Evolutionary conservation across 495 filamentous ascomycete genomes (phyloP).

Genomic region (Evansstolkia leycettana): DNA sequence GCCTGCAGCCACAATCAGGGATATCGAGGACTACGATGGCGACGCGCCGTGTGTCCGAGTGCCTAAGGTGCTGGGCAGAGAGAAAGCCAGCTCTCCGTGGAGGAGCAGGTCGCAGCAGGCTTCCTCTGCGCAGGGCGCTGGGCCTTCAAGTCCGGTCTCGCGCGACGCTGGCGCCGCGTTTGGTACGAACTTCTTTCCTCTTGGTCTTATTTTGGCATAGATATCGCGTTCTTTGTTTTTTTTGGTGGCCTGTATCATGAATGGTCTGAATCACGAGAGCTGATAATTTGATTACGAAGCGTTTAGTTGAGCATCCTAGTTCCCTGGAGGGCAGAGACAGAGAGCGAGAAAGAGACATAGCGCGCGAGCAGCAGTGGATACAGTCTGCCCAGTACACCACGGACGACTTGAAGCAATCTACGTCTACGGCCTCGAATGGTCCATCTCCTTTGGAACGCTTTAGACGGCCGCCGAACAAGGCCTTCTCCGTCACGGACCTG

Average conservation of each 20-base stretch:
- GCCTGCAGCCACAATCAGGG: conserved; percentile 7
- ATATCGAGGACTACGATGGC: conserved; percentile 28
- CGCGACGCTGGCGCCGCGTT: conserved; percentile 7
- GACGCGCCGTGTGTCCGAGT: conserved; percentile 17
- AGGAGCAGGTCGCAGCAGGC: conserved; percentile 5
- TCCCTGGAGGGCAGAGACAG: conserved; percentile 32
- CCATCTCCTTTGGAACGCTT: conserved; percentile 63
- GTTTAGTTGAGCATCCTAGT: conserved; percentile 47
- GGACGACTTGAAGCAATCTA: background rate
- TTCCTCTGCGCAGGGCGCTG: background rate
- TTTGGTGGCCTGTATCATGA: background rate
- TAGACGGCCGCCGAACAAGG: conserved; percentile 60
- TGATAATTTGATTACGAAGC: conserved; percentile 47
- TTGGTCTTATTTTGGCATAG: background rate
- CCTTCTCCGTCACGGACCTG: conserved; percentile 83
- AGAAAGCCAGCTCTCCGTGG: conserved; percentile 24
- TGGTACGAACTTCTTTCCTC: conserved; percentile 17
- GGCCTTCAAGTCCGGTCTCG: background rate
- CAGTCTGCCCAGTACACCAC: conserved; percentile 2
- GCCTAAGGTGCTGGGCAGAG: conserved; percentile 30
- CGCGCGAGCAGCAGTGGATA: conserved; percentile 18
- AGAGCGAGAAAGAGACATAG: conserved; percentile 22
- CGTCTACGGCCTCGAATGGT: conserved; percentile 16
- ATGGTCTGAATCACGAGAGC: conserved; percentile 10
- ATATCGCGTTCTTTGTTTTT: conserved; percentile 2